A percentile compares a stretch with the other conserved stretches of the same genome.
Conservation (phyloP, 352 stramenopile species). For the Thraustotheca clavata region DNA sequence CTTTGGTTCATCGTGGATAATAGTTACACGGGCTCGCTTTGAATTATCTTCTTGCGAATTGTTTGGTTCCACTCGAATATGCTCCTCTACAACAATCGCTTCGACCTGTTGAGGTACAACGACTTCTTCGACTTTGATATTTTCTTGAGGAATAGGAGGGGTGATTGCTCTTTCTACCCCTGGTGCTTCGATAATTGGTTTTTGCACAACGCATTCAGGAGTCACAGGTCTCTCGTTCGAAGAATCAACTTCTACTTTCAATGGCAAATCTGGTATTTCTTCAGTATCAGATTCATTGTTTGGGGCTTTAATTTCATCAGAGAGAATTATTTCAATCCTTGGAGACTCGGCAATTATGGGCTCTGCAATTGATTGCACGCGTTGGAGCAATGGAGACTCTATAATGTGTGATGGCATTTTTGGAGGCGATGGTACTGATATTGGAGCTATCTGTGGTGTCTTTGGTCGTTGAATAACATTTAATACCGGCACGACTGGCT, state of each 20-base stretch:
- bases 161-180: neutral
- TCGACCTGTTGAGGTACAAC: neutral
- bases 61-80: neutral
- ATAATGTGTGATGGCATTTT: neutral
- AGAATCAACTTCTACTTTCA: too few species aligned
- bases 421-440: neutral
- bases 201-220: too few species aligned
- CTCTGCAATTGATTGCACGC: neutral
- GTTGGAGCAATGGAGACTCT: neutral
- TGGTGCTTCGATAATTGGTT: neutral
- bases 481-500: too few species aligned
- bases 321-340: too few species aligned
- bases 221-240: too few species aligned
- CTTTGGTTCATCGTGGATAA: neutral
- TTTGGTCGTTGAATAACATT: too few species aligned
- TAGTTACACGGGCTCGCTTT: neutral
- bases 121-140: neutral
- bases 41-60: neutral
- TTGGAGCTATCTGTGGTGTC: neutral
- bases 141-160: too few species aligned
- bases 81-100: neutral
- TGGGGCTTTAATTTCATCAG: too few species aligned
- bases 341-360: neutral
- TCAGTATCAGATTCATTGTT: too few species aligned
- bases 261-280: too few species aligned